Evolutionary conservation across 495 filamentous ascomycete species (phyloP), one percentile per base, ranked within the genome.

Genomic region (Penicillium verhagenii): DNA sequence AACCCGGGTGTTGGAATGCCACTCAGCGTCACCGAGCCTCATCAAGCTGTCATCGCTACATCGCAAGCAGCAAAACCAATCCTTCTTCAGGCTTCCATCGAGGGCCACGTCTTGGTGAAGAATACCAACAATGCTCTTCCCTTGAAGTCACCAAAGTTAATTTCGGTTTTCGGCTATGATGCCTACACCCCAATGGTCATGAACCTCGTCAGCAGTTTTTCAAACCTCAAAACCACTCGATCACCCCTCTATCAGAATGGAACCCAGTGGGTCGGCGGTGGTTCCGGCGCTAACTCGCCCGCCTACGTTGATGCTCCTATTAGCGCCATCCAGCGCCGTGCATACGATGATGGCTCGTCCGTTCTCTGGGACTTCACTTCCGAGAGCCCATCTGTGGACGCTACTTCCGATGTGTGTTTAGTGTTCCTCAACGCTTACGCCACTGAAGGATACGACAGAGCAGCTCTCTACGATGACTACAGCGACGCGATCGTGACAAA

Each of bases 91-190:
- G 77, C 82, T 13, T 83, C 77, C 6, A 79, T 80, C 6, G 83
- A 82, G 49, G 81, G 79, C n/a, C 84, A 86, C 64, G 87, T 88
- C 1, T 65, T 92, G 19, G 74, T 92, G 23, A 92, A 90, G 72
- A 92, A 92, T 59, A 45, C 23, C 13, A 81, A 79, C 52, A 76
- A 70, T 55, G 67, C 82, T 10, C 70, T 92, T 2, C 89, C 89
- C 1, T 57, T 92, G 0, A 73, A 78, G 16, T 79, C 77, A 6
- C 78, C 78, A 1, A 67, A 70, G 26, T 72, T 76, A 10, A 64
- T 91, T 45, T 82, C 78, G 13, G 73, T 92, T 19, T 89, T 89
- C 56, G 88, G 88, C 18, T 83, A 81, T 38, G 86, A 88, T 57
- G 86, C 86, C 16, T 53, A 46, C 23, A 59, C 58, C 38, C 52